Base-by-base conservation (phyloP, 2,329 filamentous ascomycete genomes). In the Trichoderma breve region DNA sequence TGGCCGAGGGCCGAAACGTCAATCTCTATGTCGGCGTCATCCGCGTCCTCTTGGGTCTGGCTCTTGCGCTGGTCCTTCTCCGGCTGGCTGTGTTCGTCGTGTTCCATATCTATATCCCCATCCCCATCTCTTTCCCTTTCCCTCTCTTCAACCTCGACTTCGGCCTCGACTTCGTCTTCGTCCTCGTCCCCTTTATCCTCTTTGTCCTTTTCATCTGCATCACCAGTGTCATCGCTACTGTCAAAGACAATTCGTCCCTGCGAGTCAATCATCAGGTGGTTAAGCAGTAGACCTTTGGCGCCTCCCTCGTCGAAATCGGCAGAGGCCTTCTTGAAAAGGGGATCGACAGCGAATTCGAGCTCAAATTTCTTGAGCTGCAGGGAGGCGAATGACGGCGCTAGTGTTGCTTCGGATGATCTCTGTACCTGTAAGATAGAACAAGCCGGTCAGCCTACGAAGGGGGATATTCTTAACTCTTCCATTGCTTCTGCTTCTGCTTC, bases 241-340 rank as follows among this genome's bases (percentile, higher is more conserved):
- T 99, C 96, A 79, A 99, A 99, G 6, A 99, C 95, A 74, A 99
- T 99, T 43, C 95, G 90, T 55, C 96, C 96, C 74, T 94, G 90
- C 2, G 90, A 89, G 81, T 99, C 96, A 75, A 99, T 98, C 79
- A 95, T 93, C n/a, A 99, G 86, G 81, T 99, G 95, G 79, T 99
- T 99, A 36, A 99, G 87, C 24, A 99, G 86, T 55, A 99, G 86
- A 24, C 96, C 96, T 82, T 98, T 99, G 71, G 96, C 96, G 71
- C 96, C 96, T 24, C 96, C 96, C 83, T 99, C 96, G 79, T 99
- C 96, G 75, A 99, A 99, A 83, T 99, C 96, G 57, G 96, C 96
- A 6, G 95, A 97, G 0, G 95, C 95, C 79, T 99, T 99, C 80
- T 99, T 99, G 88, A 99, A 99, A n/a, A 99, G 84, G 3, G 96